Percentiles rank a stretch among this genome's conserved stretches.
phyloP scores from a whole-genome alignment of 208 protist species.

The Trypanosoma scelopori region DNA sequence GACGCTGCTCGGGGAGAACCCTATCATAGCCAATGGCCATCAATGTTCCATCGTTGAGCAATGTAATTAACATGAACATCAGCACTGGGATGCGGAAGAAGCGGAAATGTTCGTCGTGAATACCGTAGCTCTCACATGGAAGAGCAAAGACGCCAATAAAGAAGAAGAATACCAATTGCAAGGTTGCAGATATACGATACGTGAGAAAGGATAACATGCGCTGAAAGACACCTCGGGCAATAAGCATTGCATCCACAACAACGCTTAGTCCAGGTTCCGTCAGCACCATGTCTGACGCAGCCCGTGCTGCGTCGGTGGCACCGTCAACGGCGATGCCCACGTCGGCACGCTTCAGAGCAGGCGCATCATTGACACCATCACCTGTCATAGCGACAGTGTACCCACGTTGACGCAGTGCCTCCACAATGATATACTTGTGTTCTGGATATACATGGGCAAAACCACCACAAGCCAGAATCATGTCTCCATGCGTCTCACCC shows the following conservation, averaged over 20 bases:
- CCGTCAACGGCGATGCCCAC: slow-evolving; percentile 95
- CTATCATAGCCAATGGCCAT: slow-evolving; percentile 54
- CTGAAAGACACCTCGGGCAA: slow-evolving; percentile 94
- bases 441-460: slow-evolving; percentile 95
- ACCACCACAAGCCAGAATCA: slow-evolving; percentile 58
- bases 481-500: slow-evolving; percentile 20
- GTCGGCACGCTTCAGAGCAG: slow-evolving; percentile 95
- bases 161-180: slow-evolving; percentile 86
- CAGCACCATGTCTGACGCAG: slow-evolving; percentile 95
- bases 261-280: slow-evolving; percentile 91
- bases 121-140: slow-evolving; percentile 66
- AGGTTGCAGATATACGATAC: slow-evolving; percentile 77
- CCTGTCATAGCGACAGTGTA: slow-evolving; percentile 96
- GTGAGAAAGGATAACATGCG: slow-evolving; percentile 91
- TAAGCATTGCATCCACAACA: slow-evolving; percentile 93
- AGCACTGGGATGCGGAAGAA: slow-evolving; percentile 88
- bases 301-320: slow-evolving; percentile 92
- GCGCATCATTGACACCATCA: slow-evolving; percentile 97
- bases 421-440: slow-evolving; percentile 95
- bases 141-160: slow-evolving; percentile 82
- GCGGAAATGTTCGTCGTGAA: slow-evolving; percentile 55
- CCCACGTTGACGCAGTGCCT: slow-evolving; percentile 84
- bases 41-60: slow-evolving; percentile 64
- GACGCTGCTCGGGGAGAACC: slow-evolving; percentile 29
- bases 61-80: slow-evolving; percentile 92